These are phyloP conservation scores for Umbilicus rupestris DNA, from an alignment of 164 flowering plant genomes.

Conservation along the genomic window DNA sequence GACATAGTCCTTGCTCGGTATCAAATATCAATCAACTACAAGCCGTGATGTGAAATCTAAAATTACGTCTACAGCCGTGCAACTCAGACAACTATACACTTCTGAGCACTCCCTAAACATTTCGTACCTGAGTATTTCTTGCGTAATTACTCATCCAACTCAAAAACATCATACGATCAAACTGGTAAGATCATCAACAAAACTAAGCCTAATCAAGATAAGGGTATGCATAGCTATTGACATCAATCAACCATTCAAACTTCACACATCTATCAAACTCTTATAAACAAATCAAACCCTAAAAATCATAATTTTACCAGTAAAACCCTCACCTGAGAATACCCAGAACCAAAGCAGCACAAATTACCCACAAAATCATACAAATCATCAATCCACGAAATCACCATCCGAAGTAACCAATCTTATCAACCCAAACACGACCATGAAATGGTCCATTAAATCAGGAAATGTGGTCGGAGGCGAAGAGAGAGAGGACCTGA, in stretches of 20 bases:
- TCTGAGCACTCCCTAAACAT: background rate
- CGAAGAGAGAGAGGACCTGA: too few species aligned
- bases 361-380: slow-evolving; percentile 33
- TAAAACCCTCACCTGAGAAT: slow-evolving; percentile 24
- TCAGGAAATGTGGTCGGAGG: too few species aligned
- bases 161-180: background rate
- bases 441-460: too few species aligned
- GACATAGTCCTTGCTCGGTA: background rate
- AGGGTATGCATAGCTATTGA: background rate
- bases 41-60: too few species aligned
- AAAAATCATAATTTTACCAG: background rate
- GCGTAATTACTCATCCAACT: background rate
- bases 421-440: too few species aligned
- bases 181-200: background rate
- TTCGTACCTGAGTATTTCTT: too few species aligned
- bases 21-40: background rate
- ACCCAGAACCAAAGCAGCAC: slow-evolving; percentile 30
- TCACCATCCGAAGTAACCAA: too few species aligned
- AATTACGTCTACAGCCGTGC: too few species aligned
- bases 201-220: background rate
- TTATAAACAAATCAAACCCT: too few species aligned
- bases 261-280: too few species aligned
- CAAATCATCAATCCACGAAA: too few species aligned
- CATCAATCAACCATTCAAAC: background rate
- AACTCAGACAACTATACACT: background rate